Percentiles rank a stretch among this genome's conserved stretches.
These are phyloP conservation scores for Stemphylium vesicarium DNA, from an alignment of 2,329 filamentous ascomycete species.

Conservation along the genomic window DNA sequence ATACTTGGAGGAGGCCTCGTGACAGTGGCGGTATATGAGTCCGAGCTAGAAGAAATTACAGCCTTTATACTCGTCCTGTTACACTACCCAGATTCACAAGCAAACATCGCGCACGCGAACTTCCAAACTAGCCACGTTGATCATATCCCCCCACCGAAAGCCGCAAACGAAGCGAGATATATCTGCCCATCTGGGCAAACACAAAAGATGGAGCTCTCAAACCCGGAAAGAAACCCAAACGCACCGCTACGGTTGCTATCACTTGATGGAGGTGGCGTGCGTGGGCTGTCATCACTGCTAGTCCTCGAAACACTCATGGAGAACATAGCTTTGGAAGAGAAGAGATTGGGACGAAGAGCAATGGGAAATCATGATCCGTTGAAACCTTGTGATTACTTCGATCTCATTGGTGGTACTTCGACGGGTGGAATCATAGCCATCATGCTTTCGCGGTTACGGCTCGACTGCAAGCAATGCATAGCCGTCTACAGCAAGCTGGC, in stretches of 20 bases:
- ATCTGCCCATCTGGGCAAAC: not conserved
- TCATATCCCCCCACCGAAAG: not conserved
- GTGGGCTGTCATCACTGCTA: constrained; percentile 48
- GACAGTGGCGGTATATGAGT: constrained; percentile 5
- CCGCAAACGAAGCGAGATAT: not conserved
- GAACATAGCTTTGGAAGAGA: constrained; percentile 48
- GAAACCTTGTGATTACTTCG: constrained; percentile 51
- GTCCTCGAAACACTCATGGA: constrained; percentile 51
- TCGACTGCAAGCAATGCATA: constrained; percentile 48
- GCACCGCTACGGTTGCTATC: constrained; percentile 45
- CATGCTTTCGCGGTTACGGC: constrained; percentile 46
- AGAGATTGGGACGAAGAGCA: constrained; percentile 39
- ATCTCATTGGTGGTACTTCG: constrained; percentile 50
- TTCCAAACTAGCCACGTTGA: not conserved
- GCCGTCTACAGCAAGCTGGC: constrained; percentile 47
- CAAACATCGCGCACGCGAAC: constrained; percentile 3
- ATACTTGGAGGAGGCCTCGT: constrained; percentile 8
- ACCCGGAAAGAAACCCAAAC: constrained; percentile 36
- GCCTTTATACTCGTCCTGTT: not conserved
- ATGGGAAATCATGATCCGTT: constrained; percentile 36
- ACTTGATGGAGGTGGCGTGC: constrained; percentile 49
- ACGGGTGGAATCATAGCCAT: constrained; percentile 52
- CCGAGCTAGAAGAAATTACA: not conserved
- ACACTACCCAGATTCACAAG: not conserved
- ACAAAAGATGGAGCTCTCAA: constrained; percentile 33